phyloP scores from a whole-genome alignment of 495 filamentous ascomycete species.

The Neurospora africana region DNA sequence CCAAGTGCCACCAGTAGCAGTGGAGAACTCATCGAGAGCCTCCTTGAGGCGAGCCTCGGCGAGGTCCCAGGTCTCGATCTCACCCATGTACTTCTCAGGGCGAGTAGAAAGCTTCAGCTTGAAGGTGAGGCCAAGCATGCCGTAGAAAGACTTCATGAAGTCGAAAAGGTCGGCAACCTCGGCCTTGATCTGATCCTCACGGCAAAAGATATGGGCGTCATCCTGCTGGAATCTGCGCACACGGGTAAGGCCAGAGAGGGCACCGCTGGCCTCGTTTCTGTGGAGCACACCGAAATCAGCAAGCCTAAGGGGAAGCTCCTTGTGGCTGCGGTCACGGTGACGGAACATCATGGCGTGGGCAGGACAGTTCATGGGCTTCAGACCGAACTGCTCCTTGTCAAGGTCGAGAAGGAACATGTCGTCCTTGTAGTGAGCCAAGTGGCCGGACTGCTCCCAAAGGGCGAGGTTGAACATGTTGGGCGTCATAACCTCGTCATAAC shows the following conservation, averaged over 20 bases:
- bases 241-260: constrained; percentile 78
- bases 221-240: constrained; percentile 93
- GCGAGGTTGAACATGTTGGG: constrained; percentile 92
- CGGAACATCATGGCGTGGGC: constrained; percentile 28
- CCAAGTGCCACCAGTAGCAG: constrained; percentile 58
- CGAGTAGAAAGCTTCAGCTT: constrained; percentile 91
- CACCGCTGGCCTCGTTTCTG: constrained; percentile 88
- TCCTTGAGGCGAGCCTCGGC: constrained; percentile 70
- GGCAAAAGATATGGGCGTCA: constrained; percentile 72
- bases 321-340: constrained; percentile 59
- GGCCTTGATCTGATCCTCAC: constrained; percentile 50
- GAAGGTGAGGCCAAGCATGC: constrained; percentile 88
- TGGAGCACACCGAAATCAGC: constrained; percentile 95
- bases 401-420: constrained; percentile 93
- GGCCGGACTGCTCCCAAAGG: constrained; percentile 88
- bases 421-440: constrained; percentile 91
- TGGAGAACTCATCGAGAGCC: constrained; percentile 66
- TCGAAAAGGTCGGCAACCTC: constrained; percentile 86
- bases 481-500: constrained; percentile 88
- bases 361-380: constrained; percentile 99
- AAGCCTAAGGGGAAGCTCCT: constrained; percentile 78
- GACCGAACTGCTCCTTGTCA: constrained; percentile 74
- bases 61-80: constrained; percentile 75
- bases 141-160: constrained; percentile 74
- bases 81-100: constrained; percentile 83